Evolutionary conservation across 2,329 filamentous ascomycete genomes (phyloP), one percentile per base, ranked within the genome.

Genomic region (Ophiostoma pallidulum): DNA sequence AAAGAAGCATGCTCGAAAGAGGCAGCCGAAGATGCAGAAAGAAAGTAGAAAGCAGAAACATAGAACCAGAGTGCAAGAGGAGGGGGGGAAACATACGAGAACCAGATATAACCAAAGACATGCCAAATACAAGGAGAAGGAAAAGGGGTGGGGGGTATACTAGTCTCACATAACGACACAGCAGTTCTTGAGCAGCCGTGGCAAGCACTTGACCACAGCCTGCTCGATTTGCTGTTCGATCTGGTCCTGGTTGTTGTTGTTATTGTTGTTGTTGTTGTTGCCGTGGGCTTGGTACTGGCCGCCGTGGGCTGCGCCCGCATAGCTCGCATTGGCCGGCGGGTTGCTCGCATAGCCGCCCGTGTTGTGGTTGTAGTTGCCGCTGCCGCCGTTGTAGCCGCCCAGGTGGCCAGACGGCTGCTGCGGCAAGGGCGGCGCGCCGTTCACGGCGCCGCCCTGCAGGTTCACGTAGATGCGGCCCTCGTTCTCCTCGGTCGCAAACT

Each of bases 391-490:
- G 50, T 61, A 62, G 18, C 58, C 60, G 36, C 55, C 56, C 57
- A 59, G 50, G 66, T 64, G 54, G 33, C 60, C 61, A 33, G 66
- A 62, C 48, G 72, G 69, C 33, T 73, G 70, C 36, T 71, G 65
- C 43, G 74, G 65, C 31, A 76, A 65, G 4, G 68, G 65, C 41
- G 69, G 66, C 33, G 47, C 49, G 16, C 52, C 52, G 5, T 66
- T 60, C 3, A 78, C 80, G 41, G 78, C 71, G 12, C 82, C 85
- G 47, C 89, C 88, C 56, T 83, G 79, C 54, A 97, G 71, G 61
- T 96, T 85, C 52, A 97, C 79, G 61, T 87, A 95, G 36, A 98
- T 90, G 14, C 89, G 72, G 1, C 92, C 92, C 8, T 84, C 84
- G 57, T 98, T 97, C 41, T 85, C 82, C 69, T 97, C 92, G 1